Percentiles rank a stretch among this genome's conserved stretches.
Evolutionary conservation across 129 eudicot genomes (phyloP).

Genomic region (Ambrosia trifida): DNA sequence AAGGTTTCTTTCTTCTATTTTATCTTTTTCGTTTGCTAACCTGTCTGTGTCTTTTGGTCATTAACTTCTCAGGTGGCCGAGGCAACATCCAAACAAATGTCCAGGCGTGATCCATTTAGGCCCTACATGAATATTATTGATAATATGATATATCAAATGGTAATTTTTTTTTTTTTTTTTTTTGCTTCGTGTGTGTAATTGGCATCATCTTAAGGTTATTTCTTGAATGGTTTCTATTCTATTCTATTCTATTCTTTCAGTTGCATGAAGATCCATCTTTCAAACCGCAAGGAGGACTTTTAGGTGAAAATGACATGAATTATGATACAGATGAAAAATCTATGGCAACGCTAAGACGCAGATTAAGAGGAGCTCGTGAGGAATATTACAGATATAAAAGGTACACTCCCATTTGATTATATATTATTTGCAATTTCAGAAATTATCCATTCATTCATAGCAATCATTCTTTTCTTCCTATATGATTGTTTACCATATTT

Average conservation of each 20-base stretch:
- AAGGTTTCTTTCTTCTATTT: not conserved
- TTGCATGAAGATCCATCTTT: slow-evolving; percentile 86
- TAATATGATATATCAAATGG: slow-evolving; percentile 84
- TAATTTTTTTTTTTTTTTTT: slow-evolving; percentile 49
- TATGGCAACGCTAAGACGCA: slow-evolving; percentile 95
- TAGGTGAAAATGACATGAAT: slow-evolving; percentile 92
- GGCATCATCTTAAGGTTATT: slow-evolving; percentile 18
- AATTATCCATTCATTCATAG: not conserved
- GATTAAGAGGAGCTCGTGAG: slow-evolving; percentile 78
- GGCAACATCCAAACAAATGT: slow-evolving; percentile 90
- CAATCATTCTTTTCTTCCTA: not conserved
- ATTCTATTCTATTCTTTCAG: slow-evolving; percentile 40
- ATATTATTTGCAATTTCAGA: not conserved
- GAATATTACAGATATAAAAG: slow-evolving; percentile 88
- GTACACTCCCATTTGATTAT: slow-evolving; percentile 30
- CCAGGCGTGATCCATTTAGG: slow-evolving; percentile 87
- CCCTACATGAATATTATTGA: slow-evolving; percentile 91
- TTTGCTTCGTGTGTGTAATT: slow-evolving; percentile 15
- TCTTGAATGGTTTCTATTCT: slow-evolving; percentile 10
- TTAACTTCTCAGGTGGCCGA: slow-evolving; percentile 66
- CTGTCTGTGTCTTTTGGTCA: not conserved
- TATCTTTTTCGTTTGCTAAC: slow-evolving; percentile 28
- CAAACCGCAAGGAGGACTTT: slow-evolving; percentile 83
- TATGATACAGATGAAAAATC: slow-evolving; percentile 95
- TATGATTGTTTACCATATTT: not conserved